Evolutionary conservation across 2,329 filamentous ascomycete species (phyloP).

Genomic region (Colletotrichum australisinense): DNA sequence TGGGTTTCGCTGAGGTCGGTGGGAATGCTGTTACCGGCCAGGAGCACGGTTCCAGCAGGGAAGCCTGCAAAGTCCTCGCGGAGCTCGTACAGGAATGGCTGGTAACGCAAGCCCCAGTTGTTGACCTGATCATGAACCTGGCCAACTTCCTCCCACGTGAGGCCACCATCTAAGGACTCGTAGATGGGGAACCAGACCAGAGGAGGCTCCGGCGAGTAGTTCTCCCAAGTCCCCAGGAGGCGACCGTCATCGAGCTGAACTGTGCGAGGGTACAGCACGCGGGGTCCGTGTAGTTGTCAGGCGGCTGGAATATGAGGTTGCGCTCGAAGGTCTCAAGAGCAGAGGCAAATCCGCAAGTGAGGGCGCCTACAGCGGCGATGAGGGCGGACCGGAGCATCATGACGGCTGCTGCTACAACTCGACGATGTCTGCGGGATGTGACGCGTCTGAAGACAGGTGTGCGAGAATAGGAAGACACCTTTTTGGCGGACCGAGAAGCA

Average conservation of each 20-base stretch:
- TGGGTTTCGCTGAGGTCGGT: slow-evolving; percentile 70
- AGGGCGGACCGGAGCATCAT: slow-evolving; percentile 35
- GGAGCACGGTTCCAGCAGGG: slow-evolving; percentile 71
- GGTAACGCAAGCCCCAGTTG: slow-evolving; percentile 74
- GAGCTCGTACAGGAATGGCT: slow-evolving; percentile 76
- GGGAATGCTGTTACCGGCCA: slow-evolving; percentile 70
- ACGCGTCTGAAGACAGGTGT: slow-evolving; percentile 1
- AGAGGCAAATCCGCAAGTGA: slow-evolving; percentile 26
- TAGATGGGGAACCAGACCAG: slow-evolving; percentile 66
- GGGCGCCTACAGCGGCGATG: slow-evolving; percentile 21
- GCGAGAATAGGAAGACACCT: not conserved
- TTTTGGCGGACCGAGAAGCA: not conserved
- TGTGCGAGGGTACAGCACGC: slow-evolving; percentile 57
- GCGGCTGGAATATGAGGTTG: slow-evolving; percentile 55
- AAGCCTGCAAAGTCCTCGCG: slow-evolving; percentile 67
- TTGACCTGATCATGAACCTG: slow-evolving; percentile 73
- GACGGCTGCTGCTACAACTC: slow-evolving; percentile 1
- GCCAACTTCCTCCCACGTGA: slow-evolving; percentile 73
- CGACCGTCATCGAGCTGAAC: slow-evolving; percentile 57
- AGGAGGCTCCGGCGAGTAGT: slow-evolving; percentile 67
- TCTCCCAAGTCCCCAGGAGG: slow-evolving; percentile 66
- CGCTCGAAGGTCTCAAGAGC: slow-evolving; percentile 38
- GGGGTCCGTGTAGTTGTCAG: slow-evolving; percentile 54
- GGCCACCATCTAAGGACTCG: slow-evolving; percentile 63
- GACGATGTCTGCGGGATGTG: slow-evolving; percentile 14